phyloP scores from a whole-genome alignment of 805 yeast genomes.

The Torulaspora franciscae region DNA sequence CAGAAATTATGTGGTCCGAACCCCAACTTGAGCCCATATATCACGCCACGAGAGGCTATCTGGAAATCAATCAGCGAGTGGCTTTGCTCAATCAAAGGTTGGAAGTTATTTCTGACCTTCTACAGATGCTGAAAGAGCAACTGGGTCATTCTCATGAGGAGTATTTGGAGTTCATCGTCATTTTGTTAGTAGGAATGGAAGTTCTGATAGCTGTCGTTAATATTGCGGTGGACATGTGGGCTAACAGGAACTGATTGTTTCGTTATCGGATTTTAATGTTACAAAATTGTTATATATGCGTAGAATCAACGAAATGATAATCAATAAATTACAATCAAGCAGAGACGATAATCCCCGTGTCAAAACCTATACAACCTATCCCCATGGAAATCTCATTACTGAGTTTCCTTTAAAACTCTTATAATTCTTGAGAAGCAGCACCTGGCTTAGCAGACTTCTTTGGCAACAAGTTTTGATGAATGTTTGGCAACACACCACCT shows the following conservation, averaged over 20 bases:
- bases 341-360: conserved; percentile 5
- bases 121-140: conserved; percentile 96
- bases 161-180: conserved; percentile 84
- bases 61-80: conserved; percentile 93
- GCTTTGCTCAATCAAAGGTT: conserved; percentile 82
- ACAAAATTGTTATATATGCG: background rate
- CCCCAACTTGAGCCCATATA: conserved; percentile 97
- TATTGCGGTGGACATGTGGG: conserved; percentile 56
- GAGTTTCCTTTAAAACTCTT: conserved; percentile 15
- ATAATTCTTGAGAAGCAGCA: conserved; percentile 59
- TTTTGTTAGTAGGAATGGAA: conserved; percentile 86
- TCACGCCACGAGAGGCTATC: conserved; percentile 92
- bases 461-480: conserved; percentile 82
- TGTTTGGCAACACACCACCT: conserved; percentile 97
- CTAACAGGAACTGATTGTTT: conserved; percentile 23
- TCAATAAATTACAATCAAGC: conserved; percentile 4
- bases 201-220: conserved; percentile 83
- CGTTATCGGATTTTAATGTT: background rate
- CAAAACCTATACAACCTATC: conserved; percentile 8
- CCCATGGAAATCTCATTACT: conserved; percentile 3
- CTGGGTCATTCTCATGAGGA: conserved; percentile 93
- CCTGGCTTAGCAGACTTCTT: conserved; percentile 54
- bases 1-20: conserved; percentile 98
- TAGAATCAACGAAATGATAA: background rate
- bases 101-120: conserved; percentile 86